Evolutionary conservation across 768 basidiomycete genomes (phyloP).

Genomic region (Coprinopsis marcescibilis): DNA sequence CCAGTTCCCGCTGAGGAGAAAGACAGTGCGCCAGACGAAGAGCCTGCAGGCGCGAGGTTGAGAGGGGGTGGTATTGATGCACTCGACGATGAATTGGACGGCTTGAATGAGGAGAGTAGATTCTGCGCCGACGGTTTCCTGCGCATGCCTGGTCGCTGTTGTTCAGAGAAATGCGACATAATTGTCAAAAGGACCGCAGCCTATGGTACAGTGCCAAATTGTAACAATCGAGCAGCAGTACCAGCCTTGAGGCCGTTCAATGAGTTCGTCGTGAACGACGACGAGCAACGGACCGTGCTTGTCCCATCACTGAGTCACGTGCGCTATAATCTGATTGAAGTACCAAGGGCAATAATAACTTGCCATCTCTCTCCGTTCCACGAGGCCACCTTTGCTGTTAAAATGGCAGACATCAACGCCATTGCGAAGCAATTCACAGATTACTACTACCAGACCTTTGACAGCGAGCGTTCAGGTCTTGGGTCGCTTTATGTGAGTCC

Average conservation of each 20-base stretch:
- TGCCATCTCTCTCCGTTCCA: constrained; percentile 14
- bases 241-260: too few relatives aligned
- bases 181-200: too few relatives aligned
- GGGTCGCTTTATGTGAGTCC: constrained; percentile 70
- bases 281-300: too few relatives aligned
- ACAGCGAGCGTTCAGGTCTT: constrained; percentile 52
- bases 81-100: constrained; percentile 22
- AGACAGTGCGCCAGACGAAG: constrained; percentile 29
- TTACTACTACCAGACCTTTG: constrained; percentile 83
- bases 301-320: too few relatives aligned
- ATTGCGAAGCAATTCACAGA: constrained; percentile 76
- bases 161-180: constrained; percentile 36
- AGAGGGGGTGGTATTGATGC: constrained; percentile 29
- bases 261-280: too few relatives aligned
- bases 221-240: too few relatives aligned
- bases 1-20: constrained; percentile 31
- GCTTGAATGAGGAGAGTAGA: constrained; percentile 72
- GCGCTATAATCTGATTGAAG: too few relatives aligned
- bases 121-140: constrained; percentile 86
- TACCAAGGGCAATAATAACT: too few relatives aligned
- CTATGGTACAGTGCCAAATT: too few relatives aligned
- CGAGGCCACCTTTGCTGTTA: constrained; percentile 10
- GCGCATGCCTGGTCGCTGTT: constrained; percentile 59
- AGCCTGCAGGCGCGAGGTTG: constrained; percentile 27
- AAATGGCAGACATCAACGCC: constrained; percentile 58